Evolutionary conservation across 2,329 filamentous ascomycete species (phyloP), one percentile per base, ranked within the genome.

Genomic region (Claviceps fusiformis): DNA sequence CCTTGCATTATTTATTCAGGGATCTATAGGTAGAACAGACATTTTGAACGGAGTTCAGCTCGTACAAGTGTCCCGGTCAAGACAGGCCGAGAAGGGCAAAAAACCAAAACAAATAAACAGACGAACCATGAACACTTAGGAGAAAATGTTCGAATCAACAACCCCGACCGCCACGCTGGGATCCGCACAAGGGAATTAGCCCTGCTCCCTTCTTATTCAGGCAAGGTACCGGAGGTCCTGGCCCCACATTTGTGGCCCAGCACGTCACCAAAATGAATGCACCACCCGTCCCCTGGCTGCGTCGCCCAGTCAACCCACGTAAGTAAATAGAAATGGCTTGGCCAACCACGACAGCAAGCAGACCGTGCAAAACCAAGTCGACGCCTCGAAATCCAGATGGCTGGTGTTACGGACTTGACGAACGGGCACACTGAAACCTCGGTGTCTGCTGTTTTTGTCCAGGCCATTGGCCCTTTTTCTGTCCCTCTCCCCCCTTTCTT

Each of bases 301-400:
- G 62, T 67, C 60, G 54, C 61, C 61, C 52, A 45, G 63, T 52
- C 65, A 65, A 66, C 64, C 56, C 33, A 55, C 35, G 10, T 13
- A 45, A 60, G 63, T 66, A 62, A 66, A 67, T 62, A 67, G 55
- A 61, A 65, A 65, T 65, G 65, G 65, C 64, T 67, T 64, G 65
- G 63, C 64, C 62, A 65, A 65, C 62, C 60, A 59, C 52, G n/a
- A 13, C 48, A 24, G 45, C 35, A 24, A 10, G 7, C 9, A 31
- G 33, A 17, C 50, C 55, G 50, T 31, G 56, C 47, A 54, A 37
- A 51, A 47, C 43, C 44, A 46, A 27, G 41, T 47, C 50, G 39
- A 51, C 50, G 39, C 41, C 53, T 49, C 41, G 54, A 56, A 61
- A 59, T 50, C 50, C 52, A 45, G 50, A 59, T 54, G 55, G 56